Evolutionary conservation across 2,329 filamentous ascomycete species (phyloP).

Genomic region (Cladophialophora carrionii): DNA sequence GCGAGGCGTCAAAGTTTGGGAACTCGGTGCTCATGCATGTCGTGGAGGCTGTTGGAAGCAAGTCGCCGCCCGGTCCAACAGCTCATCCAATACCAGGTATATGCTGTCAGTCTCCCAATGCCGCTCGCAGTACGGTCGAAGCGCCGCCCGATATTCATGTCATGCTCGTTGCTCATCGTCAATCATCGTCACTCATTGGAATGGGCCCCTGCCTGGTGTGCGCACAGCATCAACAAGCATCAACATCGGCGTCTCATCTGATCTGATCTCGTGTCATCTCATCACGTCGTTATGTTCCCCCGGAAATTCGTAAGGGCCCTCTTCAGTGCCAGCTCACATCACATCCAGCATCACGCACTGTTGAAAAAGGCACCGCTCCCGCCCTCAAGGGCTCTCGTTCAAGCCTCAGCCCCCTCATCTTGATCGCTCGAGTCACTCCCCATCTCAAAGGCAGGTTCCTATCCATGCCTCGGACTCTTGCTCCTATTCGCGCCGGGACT

Average conservation of each 20-base stretch:
- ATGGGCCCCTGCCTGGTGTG: not conserved
- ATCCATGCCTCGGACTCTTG: conserved; percentile 11
- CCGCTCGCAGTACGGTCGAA: not conserved
- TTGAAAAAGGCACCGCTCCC: not conserved
- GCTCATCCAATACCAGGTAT: not conserved
- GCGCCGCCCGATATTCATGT: not conserved
- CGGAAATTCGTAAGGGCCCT: not conserved
- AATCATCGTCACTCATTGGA: not conserved
- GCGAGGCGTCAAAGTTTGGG: not conserved
- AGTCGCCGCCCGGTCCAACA: not conserved
- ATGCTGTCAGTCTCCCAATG: too few species aligned
- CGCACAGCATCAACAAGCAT: too few species aligned
- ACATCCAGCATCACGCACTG: not conserved
- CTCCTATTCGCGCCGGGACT: conserved; percentile 26
- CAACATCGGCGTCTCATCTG: not conserved
- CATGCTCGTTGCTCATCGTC: not conserved
- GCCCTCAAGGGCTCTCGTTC: not conserved
- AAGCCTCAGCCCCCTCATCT: not conserved
- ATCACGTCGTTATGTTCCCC: not conserved
- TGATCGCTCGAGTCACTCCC: not conserved
- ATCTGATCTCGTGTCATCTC: not conserved
- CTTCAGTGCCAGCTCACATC: not conserved
- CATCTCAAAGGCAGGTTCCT: not conserved
- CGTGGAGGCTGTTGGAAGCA: not conserved
- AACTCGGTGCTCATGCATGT: not conserved